Base-by-base conservation (phyloP, 345 rosid species). In the Pugionium dolabratum region DNA sequence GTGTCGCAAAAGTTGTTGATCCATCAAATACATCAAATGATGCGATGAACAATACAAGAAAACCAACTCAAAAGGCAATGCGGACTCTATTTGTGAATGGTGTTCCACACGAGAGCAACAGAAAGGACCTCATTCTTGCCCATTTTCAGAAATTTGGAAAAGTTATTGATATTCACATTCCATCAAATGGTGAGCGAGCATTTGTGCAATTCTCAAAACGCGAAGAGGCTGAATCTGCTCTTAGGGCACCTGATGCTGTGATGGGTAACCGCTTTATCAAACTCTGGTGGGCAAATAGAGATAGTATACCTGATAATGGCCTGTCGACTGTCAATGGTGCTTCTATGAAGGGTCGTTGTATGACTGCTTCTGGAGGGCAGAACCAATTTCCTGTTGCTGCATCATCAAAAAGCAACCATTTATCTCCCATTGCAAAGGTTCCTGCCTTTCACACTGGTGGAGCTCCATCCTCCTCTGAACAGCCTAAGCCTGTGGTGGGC, bases 181-280 rank as follows among this genome's bases (percentile, higher is more conserved):
- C 99, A 30, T 4, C 56, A 43, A 88, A 84, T 66, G 82, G 86
- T 73, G 95, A 89, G 57, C 78, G 89, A 55, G 99, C 99, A 69
- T 94, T 91, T 82, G 88, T 94, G 34, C 99, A 94, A 76, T 94
- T 91, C 79, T 90, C 95, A 2, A 91, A 75, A 66, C 87, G 93
- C 61, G 97, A 94, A 77, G 96, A 88, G 70, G 97, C 97, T 45
- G 99, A 94, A 75, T 90, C 97, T 78, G 99, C 97, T 69, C 80
- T 94, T 51, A 81, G 67, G 74, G 83, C 99, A 63, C 99, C 97
- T 70, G 97, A 94, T 85, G 99, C 97, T 73, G 96, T 94, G 54
- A 94, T 94, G 99, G 99, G 97, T 55, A 94, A 94, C 77, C 96
- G 97, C 53, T 94, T 94, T 79, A 86, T 94, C 79, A 94, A 85